phyloP scores from a whole-genome alignment of 2,329 filamentous ascomycete genomes.

The Penicillium decumbens region DNA sequence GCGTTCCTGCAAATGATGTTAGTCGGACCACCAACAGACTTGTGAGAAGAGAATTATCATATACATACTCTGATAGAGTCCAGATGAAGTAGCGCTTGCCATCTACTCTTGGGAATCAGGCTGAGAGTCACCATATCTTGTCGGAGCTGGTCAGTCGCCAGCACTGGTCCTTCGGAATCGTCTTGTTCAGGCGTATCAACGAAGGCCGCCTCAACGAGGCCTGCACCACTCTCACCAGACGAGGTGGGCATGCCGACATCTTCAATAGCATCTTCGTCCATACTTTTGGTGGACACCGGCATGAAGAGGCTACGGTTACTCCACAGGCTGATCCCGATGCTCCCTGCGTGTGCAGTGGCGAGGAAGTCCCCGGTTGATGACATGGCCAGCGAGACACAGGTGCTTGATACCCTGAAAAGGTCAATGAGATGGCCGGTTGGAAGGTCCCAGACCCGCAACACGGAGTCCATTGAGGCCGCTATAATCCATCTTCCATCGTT shows the following conservation, averaged over 20 bases:
- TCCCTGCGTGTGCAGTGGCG: conserved; percentile 78
- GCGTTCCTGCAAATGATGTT: conserved; percentile 56
- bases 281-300: conserved; percentile 78
- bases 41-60: not conserved
- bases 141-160: conserved; percentile 70
- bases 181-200: conserved; percentile 50
- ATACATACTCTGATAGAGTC: conserved; percentile 66
- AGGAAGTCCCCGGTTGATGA: conserved; percentile 88
- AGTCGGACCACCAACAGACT: conserved; percentile 2
- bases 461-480: conserved; percentile 73
- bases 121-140: conserved; percentile 81
- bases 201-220: conserved; percentile 71
- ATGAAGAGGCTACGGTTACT: conserved; percentile 89
- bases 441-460: conserved; percentile 87
- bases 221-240: conserved; percentile 75
- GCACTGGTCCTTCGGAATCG: conserved; percentile 51
- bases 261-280: conserved; percentile 70
- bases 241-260: conserved; percentile 65
- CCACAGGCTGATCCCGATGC: conserved; percentile 89
- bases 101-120: conserved; percentile 80
- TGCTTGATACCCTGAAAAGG: conserved; percentile 71
- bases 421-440: conserved; percentile 95
- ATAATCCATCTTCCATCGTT: conserved; percentile 92
- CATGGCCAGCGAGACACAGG: conserved; percentile 81
- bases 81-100: conserved; percentile 90